Evolutionary conservation across 371 early-diverging fungal genomes (phyloP), one percentile per base, ranked within the genome.

Genomic region (Phascolomyces articulosus): DNA sequence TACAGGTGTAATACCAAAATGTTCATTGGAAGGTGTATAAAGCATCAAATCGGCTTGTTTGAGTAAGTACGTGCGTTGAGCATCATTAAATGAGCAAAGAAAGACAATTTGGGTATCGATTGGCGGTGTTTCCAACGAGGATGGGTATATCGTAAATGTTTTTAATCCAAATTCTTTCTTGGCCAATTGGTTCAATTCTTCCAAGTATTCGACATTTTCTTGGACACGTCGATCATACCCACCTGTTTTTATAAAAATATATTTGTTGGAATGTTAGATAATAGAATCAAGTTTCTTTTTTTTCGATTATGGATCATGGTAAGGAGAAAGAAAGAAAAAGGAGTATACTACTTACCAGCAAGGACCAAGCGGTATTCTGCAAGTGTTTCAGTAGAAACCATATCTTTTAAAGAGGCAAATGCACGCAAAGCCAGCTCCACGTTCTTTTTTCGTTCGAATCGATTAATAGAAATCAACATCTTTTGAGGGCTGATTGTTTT

Each of bases 1-100:
- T 0, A 98, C 87, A 4, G 98, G 98, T 15, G 95, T 95, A 58
- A 98, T 96, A 0, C 98, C 98, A 73, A 98, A 95, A 70, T 98
- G 98, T 73, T 98, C 98, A 69, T 92, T 86, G 18, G 86, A 80
- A 13, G 98, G 98, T 20, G 98, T 98, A 78, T 98, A 98, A 1
- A 97, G 67, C 27, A 96, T 77, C 3, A 89, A 80, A 10, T 71
- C 63, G 1, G 95, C 85, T 3, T 72, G 63, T 2, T 78, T 65
- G n/a, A 98, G 75, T 24, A 98, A 73, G 58, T 73, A 90, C 3
- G 90, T 82, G 20, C 95, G 87, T 73, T 94, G 93, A 16, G 86
- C 76, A 63, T 95, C 94, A 48, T 87, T 87, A 63, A 97, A 94
- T 2, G 97, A 96, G 20, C 91, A 95, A 9, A 98, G 51, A 68